Conservation (phyloP, 225 moss, liverwort and hornwort genomes). For the Sphagnum contortum region DNA sequence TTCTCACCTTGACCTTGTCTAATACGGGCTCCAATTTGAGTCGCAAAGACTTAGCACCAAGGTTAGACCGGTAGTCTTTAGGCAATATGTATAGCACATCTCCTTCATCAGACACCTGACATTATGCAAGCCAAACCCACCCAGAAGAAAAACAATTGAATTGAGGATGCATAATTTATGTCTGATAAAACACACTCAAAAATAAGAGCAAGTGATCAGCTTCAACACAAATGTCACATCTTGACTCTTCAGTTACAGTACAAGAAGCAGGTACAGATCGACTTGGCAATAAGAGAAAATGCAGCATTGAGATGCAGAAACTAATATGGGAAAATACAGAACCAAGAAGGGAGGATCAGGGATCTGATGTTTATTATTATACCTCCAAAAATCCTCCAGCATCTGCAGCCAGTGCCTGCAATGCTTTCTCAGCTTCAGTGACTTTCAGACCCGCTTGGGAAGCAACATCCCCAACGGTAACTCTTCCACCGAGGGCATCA, state of each 20-base stretch:
- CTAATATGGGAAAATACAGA: no score
- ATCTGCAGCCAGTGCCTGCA: conserved; percentile 90
- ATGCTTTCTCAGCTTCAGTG: conserved; percentile 50
- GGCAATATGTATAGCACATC: conserved; percentile 94
- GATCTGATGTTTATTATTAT: not conserved
- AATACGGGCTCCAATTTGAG: conserved; percentile 82
- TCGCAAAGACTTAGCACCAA: conserved; percentile 73
- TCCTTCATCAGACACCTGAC: conserved; percentile 98
- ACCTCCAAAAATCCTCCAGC: conserved; percentile 94
- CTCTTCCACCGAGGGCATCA: conserved; percentile 90
- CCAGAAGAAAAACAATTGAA: no score
- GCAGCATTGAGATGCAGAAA: no score
- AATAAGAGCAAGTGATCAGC: not conserved
- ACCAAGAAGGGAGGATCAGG: not conserved
- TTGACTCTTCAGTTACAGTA: not conserved
- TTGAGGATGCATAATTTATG: no score
- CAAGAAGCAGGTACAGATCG: no score
- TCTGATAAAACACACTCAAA: no score
- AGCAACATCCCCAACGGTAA: conserved; percentile 91
- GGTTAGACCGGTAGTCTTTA: conserved; percentile 77
- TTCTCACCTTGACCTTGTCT: conserved; percentile 71
- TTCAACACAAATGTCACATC: not conserved
- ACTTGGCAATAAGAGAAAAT: no score
- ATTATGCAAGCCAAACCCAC: not conserved
- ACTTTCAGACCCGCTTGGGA: conserved; percentile 71